Evolutionary conservation across 2,329 filamentous ascomycete genomes (phyloP).

Genomic region (Fusarium brachygibbosum): DNA sequence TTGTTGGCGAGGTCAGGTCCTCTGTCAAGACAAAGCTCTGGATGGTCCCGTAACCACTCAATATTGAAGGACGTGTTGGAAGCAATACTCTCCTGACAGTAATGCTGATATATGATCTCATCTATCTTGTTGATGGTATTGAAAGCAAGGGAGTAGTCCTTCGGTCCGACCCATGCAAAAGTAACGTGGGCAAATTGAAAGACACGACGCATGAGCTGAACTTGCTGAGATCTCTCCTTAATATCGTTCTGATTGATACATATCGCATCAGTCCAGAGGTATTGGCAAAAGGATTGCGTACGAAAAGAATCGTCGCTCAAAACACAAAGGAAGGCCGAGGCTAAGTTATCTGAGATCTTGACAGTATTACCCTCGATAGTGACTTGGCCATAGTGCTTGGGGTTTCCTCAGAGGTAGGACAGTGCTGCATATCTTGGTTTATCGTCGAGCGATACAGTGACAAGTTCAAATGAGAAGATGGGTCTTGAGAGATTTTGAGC

Average conservation of each 20-base stretch:
- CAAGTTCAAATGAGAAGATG: conserved; percentile 3
- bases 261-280: conserved; percentile 12
- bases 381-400: background rate
- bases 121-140: background rate
- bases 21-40: conserved; percentile 2
- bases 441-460: conserved; percentile 12
- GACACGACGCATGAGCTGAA: conserved; percentile 19
- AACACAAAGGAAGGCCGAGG: conserved; percentile 5
- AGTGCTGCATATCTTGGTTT: conserved; percentile 18
- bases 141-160: conserved; percentile 19
- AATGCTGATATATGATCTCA: background rate
- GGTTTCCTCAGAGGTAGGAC: conserved; percentile 18
- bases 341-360: conserved; percentile 15
- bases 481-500: background rate
- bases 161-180: conserved; percentile 6
- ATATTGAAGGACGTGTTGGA: background rate
- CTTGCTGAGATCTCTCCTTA: conserved; percentile 12
- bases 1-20: conserved; percentile 4
- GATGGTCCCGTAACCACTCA: conserved; percentile 3
- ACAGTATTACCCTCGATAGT: conserved; percentile 7
- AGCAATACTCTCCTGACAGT: background rate
- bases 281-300: background rate
- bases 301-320: conserved; percentile 5
- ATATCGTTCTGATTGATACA: conserved; percentile 16
- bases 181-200: conserved; percentile 6